Evolutionary conservation across 2,329 filamentous ascomycete genomes (phyloP), one percentile per base, ranked within the genome.

Genomic region (Penicillium decumbens): DNA sequence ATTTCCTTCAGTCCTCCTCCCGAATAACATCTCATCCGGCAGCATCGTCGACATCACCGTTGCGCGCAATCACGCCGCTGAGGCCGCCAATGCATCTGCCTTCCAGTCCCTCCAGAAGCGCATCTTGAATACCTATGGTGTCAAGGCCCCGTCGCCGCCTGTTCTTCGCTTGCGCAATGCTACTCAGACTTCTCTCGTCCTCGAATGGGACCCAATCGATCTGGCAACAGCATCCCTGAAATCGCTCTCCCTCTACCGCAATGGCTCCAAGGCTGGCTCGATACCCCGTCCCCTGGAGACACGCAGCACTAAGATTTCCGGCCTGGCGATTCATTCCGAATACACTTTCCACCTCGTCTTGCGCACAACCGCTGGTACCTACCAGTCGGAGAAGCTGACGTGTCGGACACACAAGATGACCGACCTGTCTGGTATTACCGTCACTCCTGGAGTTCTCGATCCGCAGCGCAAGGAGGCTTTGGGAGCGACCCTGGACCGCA

Each of bases 381-480:
- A 84, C 64, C 80, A 81, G 53, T 93, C 87, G 67, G 88, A 95
- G 58, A 89, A 87, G 68, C 78, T 98, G 45, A 80, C 81, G 3
- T 90, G 95, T 50, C 84, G 87, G 65, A 98, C 93, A 40, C 93
- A 98, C 76, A 95, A 96, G 77, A 96, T 98, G 91, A 97, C 92
- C 33, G 91, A 98, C 69, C 78, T 98, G 44, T 91, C 87, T 58
- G 93, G 93, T 50, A 91, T 98, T 70, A 97, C 92, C 23, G 88
- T 98, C 61, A 95, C 92, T 2, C 86, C 90, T 0, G 93, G 93
- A 43, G 81, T 95, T 60, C 79, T 98, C 71, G 88, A 91, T 1
- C 77, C 81, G 6, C 76, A 84, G 45, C 76, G 85, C 47, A 84
- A 83, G 65, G 89, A 95, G 58, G 84, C 80, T 54, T 79, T 98